These are phyloP conservation scores for Phylloboletellus chloephorus DNA, from an alignment of 1,284 basidiomycete species.

Conservation along the genomic window DNA sequence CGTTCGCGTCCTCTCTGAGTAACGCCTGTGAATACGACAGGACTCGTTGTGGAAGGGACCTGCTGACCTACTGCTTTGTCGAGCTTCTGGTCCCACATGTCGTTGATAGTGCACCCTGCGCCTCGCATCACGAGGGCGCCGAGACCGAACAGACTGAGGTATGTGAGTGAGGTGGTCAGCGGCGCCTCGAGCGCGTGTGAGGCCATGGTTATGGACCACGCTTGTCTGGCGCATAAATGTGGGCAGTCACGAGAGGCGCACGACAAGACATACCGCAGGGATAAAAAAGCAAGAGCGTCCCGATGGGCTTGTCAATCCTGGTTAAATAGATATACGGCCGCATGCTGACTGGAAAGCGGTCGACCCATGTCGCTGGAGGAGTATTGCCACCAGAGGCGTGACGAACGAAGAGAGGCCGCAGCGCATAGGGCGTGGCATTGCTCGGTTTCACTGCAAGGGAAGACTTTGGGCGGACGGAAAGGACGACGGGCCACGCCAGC, in stretches of 20 bases:
- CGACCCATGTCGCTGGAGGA: slow-evolving; percentile 55
- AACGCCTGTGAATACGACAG: not conserved
- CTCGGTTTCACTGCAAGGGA: slow-evolving; percentile 1
- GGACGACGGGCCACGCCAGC: not conserved
- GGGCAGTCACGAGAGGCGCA: too few species aligned
- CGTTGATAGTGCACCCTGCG: slow-evolving; percentile 98
- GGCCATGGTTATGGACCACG: slow-evolving; percentile 95
- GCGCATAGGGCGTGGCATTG: not conserved
- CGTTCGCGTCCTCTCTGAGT: slow-evolving; percentile 40
- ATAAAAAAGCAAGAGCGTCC: slow-evolving; percentile 86
- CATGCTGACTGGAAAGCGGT: slow-evolving; percentile 51
- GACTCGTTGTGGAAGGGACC: not conserved
- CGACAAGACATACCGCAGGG: slow-evolving; percentile 70
- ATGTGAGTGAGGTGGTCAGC: slow-evolving; percentile 63
- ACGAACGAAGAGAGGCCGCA: slow-evolving; percentile 12
- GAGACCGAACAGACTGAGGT: slow-evolving; percentile 79
- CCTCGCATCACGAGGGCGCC: slow-evolving; percentile 96
- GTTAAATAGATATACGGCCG: slow-evolving; percentile 83
- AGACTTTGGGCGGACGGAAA: not conserved
- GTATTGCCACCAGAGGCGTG: slow-evolving; percentile 14
- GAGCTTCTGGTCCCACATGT: slow-evolving; percentile 94
- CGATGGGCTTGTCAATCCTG: slow-evolving; percentile 93
- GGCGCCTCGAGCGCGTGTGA: slow-evolving; percentile 71
- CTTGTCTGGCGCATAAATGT: slow-evolving; percentile 38
- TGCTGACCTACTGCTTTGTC: slow-evolving; percentile 86